Base-by-base conservation (phyloP, 1,284 basidiomycete genomes). In the Irpex sp. region DNA sequence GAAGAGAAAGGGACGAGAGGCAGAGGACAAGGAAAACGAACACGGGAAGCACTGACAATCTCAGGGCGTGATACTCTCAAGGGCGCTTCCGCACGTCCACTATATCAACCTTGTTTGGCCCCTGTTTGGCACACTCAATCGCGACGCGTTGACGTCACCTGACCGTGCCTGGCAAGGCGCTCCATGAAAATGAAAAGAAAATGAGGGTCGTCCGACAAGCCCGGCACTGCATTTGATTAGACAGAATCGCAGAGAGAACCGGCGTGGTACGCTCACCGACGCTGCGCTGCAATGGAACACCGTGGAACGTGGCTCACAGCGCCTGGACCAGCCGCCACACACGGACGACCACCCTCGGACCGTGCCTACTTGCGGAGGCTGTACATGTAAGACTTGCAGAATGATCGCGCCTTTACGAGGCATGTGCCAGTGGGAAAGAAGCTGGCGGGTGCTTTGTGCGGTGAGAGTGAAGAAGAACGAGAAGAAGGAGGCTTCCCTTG, bases 121-220 rank as follows among this genome's bases (percentile, higher is more conserved):
- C 5, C 26, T 62, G 37, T 65, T 65, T 65, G 64, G 19, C 34
- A 7, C 57, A 37, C 34, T 57, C 36, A 37, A 31, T 7, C 54
- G 52, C 59, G 61, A 61, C 63, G 58, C 58, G 55, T 61, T 64
- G 57, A 59, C 56, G 60, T 59, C 64, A 65, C 64, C 58, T 55
- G 64, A 65, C 44, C 64, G 64, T 58, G 58, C 21, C 21, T 19
- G 1, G 38, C 5, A 0, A 17, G 26, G 51, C 9, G 7, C 19
- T 38, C 31, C 61, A 44, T 11, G 11, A 5, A 47, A 44, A 47
- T 0, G 15, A n/a, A n/a, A 47, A 5, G 15, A 47, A 52, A 52
- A 6, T 6, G 31, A 34, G 31, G 31, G 31, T 34, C 31, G 31
- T 34, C 49, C 49, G 21, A 52, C 2, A 19, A 17, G 49, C 17